These are phyloP conservation scores for Candida tunisiensis DNA, from an alignment of 1,139 yeast species.

Conservation along the genomic window DNA sequence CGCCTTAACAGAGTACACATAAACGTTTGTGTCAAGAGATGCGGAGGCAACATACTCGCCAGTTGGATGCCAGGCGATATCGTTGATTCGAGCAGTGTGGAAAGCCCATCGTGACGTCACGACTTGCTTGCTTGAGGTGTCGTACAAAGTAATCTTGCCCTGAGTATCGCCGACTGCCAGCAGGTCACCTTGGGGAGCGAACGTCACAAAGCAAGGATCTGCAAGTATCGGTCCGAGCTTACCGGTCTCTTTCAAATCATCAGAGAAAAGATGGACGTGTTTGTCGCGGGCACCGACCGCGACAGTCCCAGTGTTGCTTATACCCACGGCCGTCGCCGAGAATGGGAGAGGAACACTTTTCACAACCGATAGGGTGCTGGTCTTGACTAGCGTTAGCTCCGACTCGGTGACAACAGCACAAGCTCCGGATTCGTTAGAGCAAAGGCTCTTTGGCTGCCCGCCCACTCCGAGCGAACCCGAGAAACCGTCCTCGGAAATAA, in stretches of 20 bases:
- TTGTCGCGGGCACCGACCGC: slow-evolving; percentile 21
- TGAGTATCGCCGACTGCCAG: slow-evolving; percentile 76
- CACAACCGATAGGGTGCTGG: slow-evolving; percentile 7
- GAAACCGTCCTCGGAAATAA: background rate
- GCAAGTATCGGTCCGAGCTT: slow-evolving; percentile 6
- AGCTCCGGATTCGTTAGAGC: slow-evolving; percentile 12
- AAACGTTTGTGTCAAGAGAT: slow-evolving; percentile 69
- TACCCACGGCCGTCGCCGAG: slow-evolving; percentile 3
- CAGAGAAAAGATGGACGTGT: slow-evolving; percentile 5
- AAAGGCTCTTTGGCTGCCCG: slow-evolving; percentile 49
- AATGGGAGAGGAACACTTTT: background rate
- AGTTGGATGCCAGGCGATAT: slow-evolving; percentile 64
- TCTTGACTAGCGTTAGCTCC: slow-evolving; percentile 22
- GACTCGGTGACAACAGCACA: slow-evolving; percentile 33
- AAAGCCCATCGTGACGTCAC: slow-evolving; percentile 91
- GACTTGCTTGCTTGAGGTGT: slow-evolving; percentile 33
- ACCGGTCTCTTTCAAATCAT: slow-evolving; percentile 5
- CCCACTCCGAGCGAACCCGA: slow-evolving; percentile 21
- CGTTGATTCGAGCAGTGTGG: slow-evolving; percentile 69
- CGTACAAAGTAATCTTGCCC: slow-evolving; percentile 68
- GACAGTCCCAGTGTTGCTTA: slow-evolving; percentile 8
- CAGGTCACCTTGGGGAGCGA: slow-evolving; percentile 41
- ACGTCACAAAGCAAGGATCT: slow-evolving; percentile 7
- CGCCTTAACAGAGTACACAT: slow-evolving; percentile 58
- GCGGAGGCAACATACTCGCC: slow-evolving; percentile 62